phyloP scores from a whole-genome alignment of 257 asterid species.

The Petunia axillaris region DNA sequence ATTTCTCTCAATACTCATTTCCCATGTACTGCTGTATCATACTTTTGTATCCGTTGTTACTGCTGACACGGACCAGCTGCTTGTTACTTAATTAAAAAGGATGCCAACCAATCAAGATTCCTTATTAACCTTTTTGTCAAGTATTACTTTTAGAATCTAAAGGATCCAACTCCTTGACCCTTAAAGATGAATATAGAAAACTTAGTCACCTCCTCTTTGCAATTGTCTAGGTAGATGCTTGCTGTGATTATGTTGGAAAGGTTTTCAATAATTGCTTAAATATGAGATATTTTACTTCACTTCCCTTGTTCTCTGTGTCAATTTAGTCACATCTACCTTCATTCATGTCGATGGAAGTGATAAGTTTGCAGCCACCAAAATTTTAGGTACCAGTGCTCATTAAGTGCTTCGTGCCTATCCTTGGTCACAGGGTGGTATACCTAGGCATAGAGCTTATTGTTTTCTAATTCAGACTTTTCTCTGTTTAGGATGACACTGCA shows the following conservation, averaged over 20 bases:
- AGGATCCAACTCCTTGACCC: neutral
- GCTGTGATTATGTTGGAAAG: neutral
- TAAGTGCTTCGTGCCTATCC: neutral
- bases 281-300: neutral
- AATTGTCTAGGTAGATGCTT: neutral
- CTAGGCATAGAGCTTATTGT: neutral
- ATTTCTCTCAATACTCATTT: neutral
- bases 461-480: constrained; percentile 17
- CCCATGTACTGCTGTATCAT: neutral
- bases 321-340: neutral
- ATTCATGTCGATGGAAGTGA: neutral
- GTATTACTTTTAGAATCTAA: neutral
- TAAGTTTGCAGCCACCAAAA: neutral
- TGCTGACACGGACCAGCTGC: neutral
- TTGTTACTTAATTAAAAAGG: neutral
- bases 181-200: neutral
- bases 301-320: neutral
- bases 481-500: constrained; percentile 82
- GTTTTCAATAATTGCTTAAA: neutral
- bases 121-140: neutral
- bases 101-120: neutral
- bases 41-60: neutral
- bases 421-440: neutral
- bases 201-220: neutral
- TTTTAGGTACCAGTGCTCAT: neutral